Base-by-base conservation (phyloP, 495 filamentous ascomycete species). In the Margaritispora aquatica region DNA sequence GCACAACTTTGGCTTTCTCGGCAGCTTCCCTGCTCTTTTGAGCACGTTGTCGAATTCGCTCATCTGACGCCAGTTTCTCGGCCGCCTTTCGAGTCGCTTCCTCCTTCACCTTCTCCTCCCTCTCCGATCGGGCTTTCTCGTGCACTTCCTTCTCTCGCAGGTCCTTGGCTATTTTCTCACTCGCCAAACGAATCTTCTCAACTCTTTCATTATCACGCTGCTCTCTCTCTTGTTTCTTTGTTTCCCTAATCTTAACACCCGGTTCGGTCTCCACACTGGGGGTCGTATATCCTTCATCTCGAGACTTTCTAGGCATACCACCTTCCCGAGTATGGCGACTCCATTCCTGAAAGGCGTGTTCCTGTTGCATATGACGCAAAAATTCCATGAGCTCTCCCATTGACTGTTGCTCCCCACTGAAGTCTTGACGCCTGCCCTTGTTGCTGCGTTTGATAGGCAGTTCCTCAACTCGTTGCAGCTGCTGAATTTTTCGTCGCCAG, bases 401-500 rank as follows among this genome's bases (percentile, higher is more conserved):
- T n/a, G n/a, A n/a, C n/a, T n/a, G n/a, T n/a, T n/a, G n/a, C 10
- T 34, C 51, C 53, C 17, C 38, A 36, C 26, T 27, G n/a, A n/a
- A 34, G 15, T 34, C 29, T 15, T 34, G 29, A 34, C 7, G 15
- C 29, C 29, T 34, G 29, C 15, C 29, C 15, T 44, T 57, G 15
- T 17, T 52, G 13, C 20, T 44, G 41, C 51, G 15, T 24, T 56
- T 60, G 31, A 46, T 20, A 51, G 31, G 21, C 27, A 47, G 57
- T 60, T 60, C 53, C 17, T 26, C 20, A 1, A 56, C 1, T 24
- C 21, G 51, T 38, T 51, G 24, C 27, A 64, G 11, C 26, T 31
- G 46, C 49, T 49, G 29, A 29, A 64, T 34, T 17, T 53, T 60
- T 38, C 58, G 48, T 34, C 57, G 20, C 62, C 57, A 64, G 29